phyloP scores from a whole-genome alignment of 2,329 filamentous ascomycete genomes.

The Microdochium trichocladiopsis region DNA sequence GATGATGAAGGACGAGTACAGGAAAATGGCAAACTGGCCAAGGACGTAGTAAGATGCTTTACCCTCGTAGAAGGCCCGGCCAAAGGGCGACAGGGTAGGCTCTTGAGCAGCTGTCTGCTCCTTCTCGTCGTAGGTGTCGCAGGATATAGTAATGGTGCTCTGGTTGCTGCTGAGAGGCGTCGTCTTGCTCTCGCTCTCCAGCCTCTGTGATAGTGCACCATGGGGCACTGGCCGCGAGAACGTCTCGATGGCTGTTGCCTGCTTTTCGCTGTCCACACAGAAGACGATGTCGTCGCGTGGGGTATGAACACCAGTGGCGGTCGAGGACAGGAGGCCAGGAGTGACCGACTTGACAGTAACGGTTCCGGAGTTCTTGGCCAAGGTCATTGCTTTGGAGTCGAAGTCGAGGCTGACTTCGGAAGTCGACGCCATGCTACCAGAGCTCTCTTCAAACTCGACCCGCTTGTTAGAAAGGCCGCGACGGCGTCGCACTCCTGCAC shows the following conservation, averaged over 20 bases:
- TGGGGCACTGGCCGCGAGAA: not conserved
- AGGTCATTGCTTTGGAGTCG: constrained; percentile 1
- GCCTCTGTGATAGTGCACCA: constrained; percentile 1
- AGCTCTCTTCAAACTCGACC: not conserved
- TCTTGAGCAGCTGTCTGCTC: not conserved
- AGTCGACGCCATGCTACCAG: not conserved
- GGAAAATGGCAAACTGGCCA: constrained; percentile 36
- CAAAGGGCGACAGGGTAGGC: constrained; percentile 36
- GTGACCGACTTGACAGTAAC: not conserved
- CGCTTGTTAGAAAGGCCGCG: not conserved
- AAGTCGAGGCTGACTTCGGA: constrained; percentile 1
- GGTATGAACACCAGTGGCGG: not conserved
- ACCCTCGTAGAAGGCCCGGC: constrained; percentile 46
- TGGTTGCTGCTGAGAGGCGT: constrained; percentile 14
- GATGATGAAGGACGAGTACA: constrained; percentile 38
- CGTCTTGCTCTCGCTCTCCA: not conserved
- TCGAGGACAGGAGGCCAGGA: not conserved
- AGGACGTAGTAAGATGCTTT: constrained; percentile 43
- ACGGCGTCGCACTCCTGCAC: not conserved
- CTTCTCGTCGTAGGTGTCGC: constrained; percentile 2
- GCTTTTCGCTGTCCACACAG: not conserved
- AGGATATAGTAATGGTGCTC: constrained; percentile 6
- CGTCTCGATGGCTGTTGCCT: not conserved
- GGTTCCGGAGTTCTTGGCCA: not conserved
- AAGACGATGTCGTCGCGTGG: not conserved